Evolutionary conservation across 2,329 filamentous ascomycete genomes (phyloP), one percentile per base, ranked within the genome.

Genomic region (Fusarium chaquense): DNA sequence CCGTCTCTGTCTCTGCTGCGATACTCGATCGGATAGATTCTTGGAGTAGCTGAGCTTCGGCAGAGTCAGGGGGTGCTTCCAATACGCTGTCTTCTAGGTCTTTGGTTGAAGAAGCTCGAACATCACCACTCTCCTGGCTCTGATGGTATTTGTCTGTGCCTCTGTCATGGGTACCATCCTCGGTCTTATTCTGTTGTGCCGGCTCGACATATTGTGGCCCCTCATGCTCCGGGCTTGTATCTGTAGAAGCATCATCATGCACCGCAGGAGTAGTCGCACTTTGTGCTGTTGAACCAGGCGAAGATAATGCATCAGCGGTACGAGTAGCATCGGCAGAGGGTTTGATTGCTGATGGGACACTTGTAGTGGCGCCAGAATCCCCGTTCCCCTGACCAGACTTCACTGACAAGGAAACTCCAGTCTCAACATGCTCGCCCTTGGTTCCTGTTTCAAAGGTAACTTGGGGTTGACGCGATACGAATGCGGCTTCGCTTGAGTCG

Each of bases 171-270:
- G 15, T 45, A 49, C 82, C 75, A 75, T 81, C 77, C 45, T 83
- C 84, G 54, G 78, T 77, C 35, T 81, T 81, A 72, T 83, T 83
- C 63, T 84, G 81, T 24, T 85, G 83, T 22, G 58, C 67, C n/a
- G 80, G 80, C 35, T 89, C 84, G 18, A 83, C 78, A 70, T 87
- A 87, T 44, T 86, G 85, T 49, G 86, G 83, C 20, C 83, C 85
- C 50, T 93, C 91, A 57, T 91, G 87, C 57, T 91, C 91, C 2
- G 91, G 90, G 72, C 91, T 94, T 3, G 92, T 94, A 70, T 91
- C 90, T 1, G 91, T 88, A 2, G 92, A 94, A 9, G 85, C 86
- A 67, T 91, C 86, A 64, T 91, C 87, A 63, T 90, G 86, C 40
- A 90, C 85, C 36, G 86, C 87, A 3, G 93, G 91, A 1, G 93